Evolutionary conservation across 805 yeast genomes (phyloP).

Genomic region (Metschnikowia anglica): DNA sequence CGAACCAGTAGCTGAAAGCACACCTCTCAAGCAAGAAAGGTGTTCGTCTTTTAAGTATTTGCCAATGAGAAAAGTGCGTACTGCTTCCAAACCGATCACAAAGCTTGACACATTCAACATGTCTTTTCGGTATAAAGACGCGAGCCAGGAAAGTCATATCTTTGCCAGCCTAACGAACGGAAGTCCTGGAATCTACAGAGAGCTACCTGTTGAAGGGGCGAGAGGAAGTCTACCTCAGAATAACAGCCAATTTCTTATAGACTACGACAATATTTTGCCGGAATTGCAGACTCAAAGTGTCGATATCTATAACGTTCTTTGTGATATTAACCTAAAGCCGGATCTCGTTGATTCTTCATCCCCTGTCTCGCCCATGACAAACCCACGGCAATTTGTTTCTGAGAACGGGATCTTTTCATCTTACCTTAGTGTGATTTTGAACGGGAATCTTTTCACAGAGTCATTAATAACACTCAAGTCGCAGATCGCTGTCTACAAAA

Average conservation of each 20-base stretch:
- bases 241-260: constrained; percentile 9
- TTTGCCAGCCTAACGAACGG: constrained; percentile 11
- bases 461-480: constrained; percentile 29
- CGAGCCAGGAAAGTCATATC: constrained; percentile 8
- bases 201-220: neutral
- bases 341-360: constrained; percentile 10
- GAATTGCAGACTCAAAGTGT: constrained; percentile 12
- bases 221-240: constrained; percentile 5
- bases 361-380: constrained; percentile 18
- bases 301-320: constrained; percentile 12
- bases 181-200: neutral
- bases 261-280: constrained; percentile 8
- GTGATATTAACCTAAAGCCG: constrained; percentile 13
- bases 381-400: constrained; percentile 14
- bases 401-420: constrained; percentile 19
- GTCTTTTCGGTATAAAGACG: constrained; percentile 14
- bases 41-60: neutral
- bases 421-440: constrained; percentile 9
- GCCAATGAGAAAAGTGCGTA: neutral
- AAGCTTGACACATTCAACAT: constrained; percentile 13
- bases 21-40: constrained; percentile 1
- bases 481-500: constrained; percentile 26
- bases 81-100: neutral
- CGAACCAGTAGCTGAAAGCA: constrained; percentile 8
- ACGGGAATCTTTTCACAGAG: neutral